These are phyloP conservation scores for Kodamaea alishanica DNA, from an alignment of 1,139 yeast genomes.

Conservation along the genomic window DNA sequence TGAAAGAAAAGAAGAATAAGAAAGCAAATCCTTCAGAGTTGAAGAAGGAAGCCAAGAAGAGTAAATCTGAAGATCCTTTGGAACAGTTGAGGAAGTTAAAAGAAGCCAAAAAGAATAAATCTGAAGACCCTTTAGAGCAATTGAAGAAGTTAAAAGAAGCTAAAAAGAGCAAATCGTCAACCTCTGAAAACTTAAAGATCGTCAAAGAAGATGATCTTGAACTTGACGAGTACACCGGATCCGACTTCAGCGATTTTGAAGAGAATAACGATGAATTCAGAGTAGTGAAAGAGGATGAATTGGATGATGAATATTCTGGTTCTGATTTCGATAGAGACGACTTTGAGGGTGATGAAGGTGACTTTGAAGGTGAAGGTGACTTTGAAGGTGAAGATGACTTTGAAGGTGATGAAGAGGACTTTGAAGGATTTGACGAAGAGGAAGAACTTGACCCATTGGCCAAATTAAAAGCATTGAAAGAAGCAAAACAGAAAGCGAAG, in stretches of 20 bases:
- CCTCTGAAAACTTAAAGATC: constrained; percentile 5
- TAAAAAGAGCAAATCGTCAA: constrained; percentile 7
- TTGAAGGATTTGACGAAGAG: constrained; percentile 15
- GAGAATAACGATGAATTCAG: constrained; percentile 11
- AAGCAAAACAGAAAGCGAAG: constrained; percentile 9
- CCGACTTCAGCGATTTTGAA: constrained; percentile 1
- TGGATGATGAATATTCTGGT: constrained; percentile 13
- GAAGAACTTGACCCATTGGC: constrained; percentile 20
- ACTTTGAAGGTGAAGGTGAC: constrained; percentile 12
- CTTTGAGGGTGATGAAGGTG: constrained; percentile 5
- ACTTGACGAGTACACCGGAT: constrained; percentile 1
- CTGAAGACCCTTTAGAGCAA: constrained; percentile 24
- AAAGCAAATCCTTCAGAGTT: constrained; percentile 11
- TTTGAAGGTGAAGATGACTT: constrained; percentile 9
- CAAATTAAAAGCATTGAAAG: constrained; percentile 18
- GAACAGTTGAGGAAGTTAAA: constrained; percentile 20
- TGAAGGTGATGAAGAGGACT: constrained; percentile 12
- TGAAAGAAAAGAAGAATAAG: constrained; percentile 17
- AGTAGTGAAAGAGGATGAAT: constrained; percentile 28
- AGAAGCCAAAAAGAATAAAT: constrained; percentile 7
- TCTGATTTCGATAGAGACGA: constrained; percentile 5
- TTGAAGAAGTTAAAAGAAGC: constrained; percentile 22
- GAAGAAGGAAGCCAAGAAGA: constrained; percentile 6
- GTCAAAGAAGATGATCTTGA: constrained; percentile 6
- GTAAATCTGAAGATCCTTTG: constrained; percentile 14